A percentile compares a stretch with the other conserved stretches of the same genome.
Evolutionary conservation across 1,284 basidiomycete genomes (phyloP).

Genomic region (Ustilago loliicola): DNA sequence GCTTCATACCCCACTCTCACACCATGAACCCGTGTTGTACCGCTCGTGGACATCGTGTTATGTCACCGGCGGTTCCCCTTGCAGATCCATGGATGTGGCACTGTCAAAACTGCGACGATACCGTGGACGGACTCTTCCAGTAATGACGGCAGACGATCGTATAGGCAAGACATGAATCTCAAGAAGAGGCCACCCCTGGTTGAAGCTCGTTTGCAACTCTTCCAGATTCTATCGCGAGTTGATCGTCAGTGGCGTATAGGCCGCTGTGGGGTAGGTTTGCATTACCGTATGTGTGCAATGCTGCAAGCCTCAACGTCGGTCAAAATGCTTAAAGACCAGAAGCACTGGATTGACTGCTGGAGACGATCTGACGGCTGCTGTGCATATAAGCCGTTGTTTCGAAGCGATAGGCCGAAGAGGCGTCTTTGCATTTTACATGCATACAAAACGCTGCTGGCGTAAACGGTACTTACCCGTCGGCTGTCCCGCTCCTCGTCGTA

Average conservation of each 20-base stretch:
- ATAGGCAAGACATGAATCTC: background rate
- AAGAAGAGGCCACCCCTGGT: too few relatives aligned
- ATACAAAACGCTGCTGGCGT: too few relatives aligned
- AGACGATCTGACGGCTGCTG: too few relatives aligned
- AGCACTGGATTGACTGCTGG: too few relatives aligned
- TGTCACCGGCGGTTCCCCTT: conserved; percentile 7
- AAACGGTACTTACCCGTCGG: too few relatives aligned
- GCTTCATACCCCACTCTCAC: background rate
- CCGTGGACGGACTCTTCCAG: background rate
- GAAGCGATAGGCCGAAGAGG: conserved; percentile 1
- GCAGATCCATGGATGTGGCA: background rate
- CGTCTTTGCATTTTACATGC: background rate
- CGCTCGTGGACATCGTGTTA: conserved; percentile 1
- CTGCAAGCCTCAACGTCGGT: too few relatives aligned
- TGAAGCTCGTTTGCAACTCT: background rate
- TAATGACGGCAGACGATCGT: background rate
- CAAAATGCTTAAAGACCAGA: too few relatives aligned
- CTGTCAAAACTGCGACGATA: background rate
- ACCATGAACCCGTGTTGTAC: background rate
- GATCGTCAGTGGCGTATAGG: too few relatives aligned
- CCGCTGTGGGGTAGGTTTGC: too few relatives aligned
- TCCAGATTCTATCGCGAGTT: background rate
- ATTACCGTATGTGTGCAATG: too few relatives aligned
- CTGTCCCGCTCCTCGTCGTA: too few relatives aligned
- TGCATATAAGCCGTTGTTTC: too few relatives aligned